Evolutionary conservation across 2,329 filamentous ascomycete species (phyloP), one percentile per base, ranked within the genome.

Genomic region (Colletotrichum sansevieriae): DNA sequence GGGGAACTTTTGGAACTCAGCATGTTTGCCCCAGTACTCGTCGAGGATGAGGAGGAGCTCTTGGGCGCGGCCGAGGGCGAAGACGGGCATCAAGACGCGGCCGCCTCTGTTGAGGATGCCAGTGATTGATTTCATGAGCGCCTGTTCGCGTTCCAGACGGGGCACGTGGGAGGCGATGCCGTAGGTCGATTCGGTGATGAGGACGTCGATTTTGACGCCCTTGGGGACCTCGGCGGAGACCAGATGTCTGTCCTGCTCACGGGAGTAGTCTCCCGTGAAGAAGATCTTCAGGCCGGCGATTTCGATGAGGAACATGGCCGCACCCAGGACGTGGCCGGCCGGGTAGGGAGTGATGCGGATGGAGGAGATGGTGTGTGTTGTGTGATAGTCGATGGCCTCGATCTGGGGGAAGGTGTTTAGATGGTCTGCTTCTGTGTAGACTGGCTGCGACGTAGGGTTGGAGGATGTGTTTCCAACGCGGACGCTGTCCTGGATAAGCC

Each of bases 141-240:
- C 92, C 70, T 95, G 92, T 78, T 99, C 96, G 72, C 96, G 89
- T 81, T 99, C 95, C 15, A 97, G 79, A 11, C 96, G 90, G 1
- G 96, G 96, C 7, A 97, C 92, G 77, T 98, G 95, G 4, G 94
- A 96, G 9, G 95, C 95, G 71, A 98, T 97, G 63, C 96, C 96
- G 73, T 98, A 99, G 0, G 96, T 99, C 0, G 94, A 97, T 80
- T 99, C 96, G 0, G 95, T 98, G 76, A 99, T 99, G 63, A 99
- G 87, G 0, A 98, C 94, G 79, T 99, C 96, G 47, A 98, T 92
- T 79, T 96, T 97, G 77, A 98, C 88, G 43, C 92, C 93, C 71
- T 90, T 90, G 3, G 96, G 96, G 0, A 98, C 93, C 72, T 95
- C 90, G 13, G 96, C 96, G 0, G 96, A 97, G 60, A 99, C 94